These are phyloP conservation scores for Fusarium falciforme DNA, from an alignment of 2,329 filamentous ascomycete genomes.

Conservation along the genomic window DNA sequence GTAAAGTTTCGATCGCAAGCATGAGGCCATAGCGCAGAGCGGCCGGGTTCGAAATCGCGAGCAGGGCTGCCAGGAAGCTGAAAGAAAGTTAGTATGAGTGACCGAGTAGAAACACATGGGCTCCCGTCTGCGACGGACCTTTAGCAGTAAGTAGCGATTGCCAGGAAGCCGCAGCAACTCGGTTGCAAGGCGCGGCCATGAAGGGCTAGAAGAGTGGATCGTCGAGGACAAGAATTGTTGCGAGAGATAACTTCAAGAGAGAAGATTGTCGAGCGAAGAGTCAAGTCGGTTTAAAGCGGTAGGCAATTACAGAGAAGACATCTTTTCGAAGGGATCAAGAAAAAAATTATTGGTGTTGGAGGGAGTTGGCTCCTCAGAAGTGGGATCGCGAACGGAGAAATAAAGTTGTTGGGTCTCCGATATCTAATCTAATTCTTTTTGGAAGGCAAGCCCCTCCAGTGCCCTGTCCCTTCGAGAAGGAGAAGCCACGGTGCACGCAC, in stretches of 20 bases:
- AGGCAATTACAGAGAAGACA: constrained; percentile 29
- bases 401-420: constrained; percentile 39
- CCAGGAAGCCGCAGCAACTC: constrained; percentile 35
- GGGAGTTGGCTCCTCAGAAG: constrained; percentile 20
- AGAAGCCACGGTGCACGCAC: constrained; percentile 10
- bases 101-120: not conserved
- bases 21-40: constrained; percentile 29
- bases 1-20: constrained; percentile 37
- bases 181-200: constrained; percentile 41
- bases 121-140: constrained; percentile 26
- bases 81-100: constrained; percentile 21
- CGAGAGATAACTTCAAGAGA: constrained; percentile 3
- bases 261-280: not conserved
- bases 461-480: constrained; percentile 22
- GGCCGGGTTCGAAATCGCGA: constrained; percentile 14
- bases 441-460: constrained; percentile 37
- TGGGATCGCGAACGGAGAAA: constrained; percentile 42
- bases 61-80: constrained; percentile 30
- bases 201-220: constrained; percentile 34
- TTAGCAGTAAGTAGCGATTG: constrained; percentile 32
- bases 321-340: constrained; percentile 23
- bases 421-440: constrained; percentile 44
- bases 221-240: constrained; percentile 19
- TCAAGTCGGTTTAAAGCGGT: not conserved
- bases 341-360: constrained; percentile 25